Percentiles rank a stretch among this genome's conserved stretches.
Conservation (phyloP, 345 rosid species). For the Gynandropsis gynandra region DNA sequence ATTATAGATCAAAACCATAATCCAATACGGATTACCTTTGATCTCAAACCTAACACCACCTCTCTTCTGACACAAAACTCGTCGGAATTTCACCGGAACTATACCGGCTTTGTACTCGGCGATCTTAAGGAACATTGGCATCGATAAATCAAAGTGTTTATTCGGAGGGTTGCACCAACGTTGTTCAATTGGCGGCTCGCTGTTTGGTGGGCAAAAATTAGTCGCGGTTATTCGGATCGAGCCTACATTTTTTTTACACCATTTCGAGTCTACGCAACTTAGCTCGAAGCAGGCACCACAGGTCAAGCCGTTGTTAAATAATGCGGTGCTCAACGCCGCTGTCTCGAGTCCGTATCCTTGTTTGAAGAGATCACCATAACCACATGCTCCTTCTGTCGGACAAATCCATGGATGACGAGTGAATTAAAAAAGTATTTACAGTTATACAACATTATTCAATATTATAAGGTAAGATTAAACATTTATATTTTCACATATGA, state of each 20-base stretch:
- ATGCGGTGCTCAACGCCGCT: conserved; percentile 59
- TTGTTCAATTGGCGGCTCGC: neutral
- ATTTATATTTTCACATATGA: too few species aligned
- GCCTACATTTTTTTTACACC: conserved; percentile 42
- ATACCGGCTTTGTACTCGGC: conserved; percentile 26
- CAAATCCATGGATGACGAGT: too few species aligned
- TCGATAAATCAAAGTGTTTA: conserved; percentile 23
- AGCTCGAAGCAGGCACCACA: conserved; percentile 77
- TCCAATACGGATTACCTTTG: conserved; percentile 24
- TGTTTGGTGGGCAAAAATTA: conserved; percentile 29
- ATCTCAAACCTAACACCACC: conserved; percentile 29
- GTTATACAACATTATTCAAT: too few species aligned
- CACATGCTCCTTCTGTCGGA: conserved; percentile 72
- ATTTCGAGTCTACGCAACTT: conserved; percentile 36
- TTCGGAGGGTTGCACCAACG: conserved; percentile 31
- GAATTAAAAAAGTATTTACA: too few species aligned
- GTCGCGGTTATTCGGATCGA: conserved; percentile 39
- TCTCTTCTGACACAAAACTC: conserved; percentile 17
- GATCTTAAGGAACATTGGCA: conserved; percentile 21
- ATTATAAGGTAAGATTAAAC: too few species aligned
- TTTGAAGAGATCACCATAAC: conserved; percentile 49
- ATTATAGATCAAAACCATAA: conserved; percentile 29
- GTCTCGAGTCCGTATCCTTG: conserved; percentile 59
- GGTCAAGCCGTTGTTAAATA: conserved; percentile 46
- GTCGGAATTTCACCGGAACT: conserved; percentile 25